Percentiles rank a stretch among this genome's conserved stretches.
Conservation (phyloP, 495 filamentous ascomycete genomes). For the Aspergillus affinis region DNA sequence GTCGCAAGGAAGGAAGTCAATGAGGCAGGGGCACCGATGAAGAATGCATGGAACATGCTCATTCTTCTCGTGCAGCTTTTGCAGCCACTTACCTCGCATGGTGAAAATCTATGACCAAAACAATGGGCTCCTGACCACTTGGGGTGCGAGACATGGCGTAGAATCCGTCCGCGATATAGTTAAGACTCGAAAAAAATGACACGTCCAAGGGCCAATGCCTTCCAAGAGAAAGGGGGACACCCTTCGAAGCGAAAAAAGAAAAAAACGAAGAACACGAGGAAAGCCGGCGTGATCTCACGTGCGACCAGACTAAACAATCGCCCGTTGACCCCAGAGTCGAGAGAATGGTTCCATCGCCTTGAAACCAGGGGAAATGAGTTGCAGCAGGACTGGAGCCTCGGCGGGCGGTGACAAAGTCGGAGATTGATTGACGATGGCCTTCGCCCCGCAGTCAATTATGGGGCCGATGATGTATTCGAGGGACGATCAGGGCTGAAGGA, state of each 20-base stretch:
- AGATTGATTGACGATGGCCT: constrained; percentile 1
- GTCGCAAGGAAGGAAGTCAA: not conserved
- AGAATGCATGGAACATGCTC: not conserved
- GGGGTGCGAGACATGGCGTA: constrained; percentile 32
- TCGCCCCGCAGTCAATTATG: not conserved
- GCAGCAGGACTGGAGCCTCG: constrained; percentile 12
- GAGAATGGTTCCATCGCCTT: not conserved
- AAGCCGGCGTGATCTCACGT: constrained; percentile 22
- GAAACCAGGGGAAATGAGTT: constrained; percentile 6
- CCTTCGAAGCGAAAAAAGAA: constrained; percentile 2
- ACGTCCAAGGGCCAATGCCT: constrained; percentile 18
- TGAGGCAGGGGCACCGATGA: not conserved
- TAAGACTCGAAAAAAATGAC: constrained; percentile 22
- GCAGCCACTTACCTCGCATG: constrained; percentile 68
- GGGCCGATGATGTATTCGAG: not conserved
- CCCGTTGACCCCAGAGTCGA: constrained; percentile 1
- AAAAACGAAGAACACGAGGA: not conserved
- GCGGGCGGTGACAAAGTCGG: constrained; percentile 32
- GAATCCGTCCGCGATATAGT: constrained; percentile 13
- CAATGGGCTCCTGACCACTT: constrained; percentile 55
- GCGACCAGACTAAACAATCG: constrained; percentile 1
- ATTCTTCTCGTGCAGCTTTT: not conserved
- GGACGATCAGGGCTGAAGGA: not conserved
- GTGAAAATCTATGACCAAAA: constrained; percentile 94
- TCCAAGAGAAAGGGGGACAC: constrained; percentile 11